Evolutionary conservation across 345 rosid genomes (phyloP).

Genomic region (Euphorbia pulcherrima): DNA sequence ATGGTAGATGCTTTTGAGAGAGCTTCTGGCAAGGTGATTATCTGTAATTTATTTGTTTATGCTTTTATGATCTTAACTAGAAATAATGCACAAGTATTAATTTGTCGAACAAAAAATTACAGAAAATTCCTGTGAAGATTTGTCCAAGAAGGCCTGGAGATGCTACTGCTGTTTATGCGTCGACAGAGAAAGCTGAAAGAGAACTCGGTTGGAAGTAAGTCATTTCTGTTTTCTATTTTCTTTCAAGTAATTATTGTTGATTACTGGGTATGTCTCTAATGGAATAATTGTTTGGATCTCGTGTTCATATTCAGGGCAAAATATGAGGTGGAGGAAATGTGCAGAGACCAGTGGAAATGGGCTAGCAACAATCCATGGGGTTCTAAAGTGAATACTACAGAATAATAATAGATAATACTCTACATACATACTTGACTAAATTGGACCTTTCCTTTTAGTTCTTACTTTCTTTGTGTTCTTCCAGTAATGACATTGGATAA

Average conservation of each 20-base stretch:
- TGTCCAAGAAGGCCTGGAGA: constrained; percentile 92
- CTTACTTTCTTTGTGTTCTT: background rate
- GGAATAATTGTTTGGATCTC: background rate
- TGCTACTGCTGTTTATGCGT: constrained; percentile 84
- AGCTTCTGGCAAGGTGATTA: constrained; percentile 76
- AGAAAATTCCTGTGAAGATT: constrained; percentile 78
- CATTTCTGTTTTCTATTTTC: constrained; percentile 4
- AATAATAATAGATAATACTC: background rate
- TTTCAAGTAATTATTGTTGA: background rate
- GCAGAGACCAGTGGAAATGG: constrained; percentile 98
- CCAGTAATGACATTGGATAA: too few species aligned
- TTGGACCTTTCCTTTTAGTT: too few species aligned
- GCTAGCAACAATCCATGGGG: constrained; percentile 85
- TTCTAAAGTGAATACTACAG: background rate
- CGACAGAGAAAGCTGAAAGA: constrained; percentile 64
- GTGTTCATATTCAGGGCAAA: constrained; percentile 57
- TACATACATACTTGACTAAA: too few species aligned
- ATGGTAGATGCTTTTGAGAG: constrained; percentile 94
- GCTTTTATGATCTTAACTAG: background rate
- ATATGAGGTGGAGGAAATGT: constrained; percentile 85
- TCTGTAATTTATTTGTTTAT: constrained; percentile 6
- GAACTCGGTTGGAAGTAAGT: constrained; percentile 95
- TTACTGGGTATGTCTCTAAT: too few species aligned
- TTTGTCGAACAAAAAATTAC: constrained; percentile 17
- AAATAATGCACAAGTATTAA: background rate